These are phyloP conservation scores for Knufia fluminis DNA, from an alignment of 2,329 filamentous ascomycete species.

Conservation along the genomic window DNA sequence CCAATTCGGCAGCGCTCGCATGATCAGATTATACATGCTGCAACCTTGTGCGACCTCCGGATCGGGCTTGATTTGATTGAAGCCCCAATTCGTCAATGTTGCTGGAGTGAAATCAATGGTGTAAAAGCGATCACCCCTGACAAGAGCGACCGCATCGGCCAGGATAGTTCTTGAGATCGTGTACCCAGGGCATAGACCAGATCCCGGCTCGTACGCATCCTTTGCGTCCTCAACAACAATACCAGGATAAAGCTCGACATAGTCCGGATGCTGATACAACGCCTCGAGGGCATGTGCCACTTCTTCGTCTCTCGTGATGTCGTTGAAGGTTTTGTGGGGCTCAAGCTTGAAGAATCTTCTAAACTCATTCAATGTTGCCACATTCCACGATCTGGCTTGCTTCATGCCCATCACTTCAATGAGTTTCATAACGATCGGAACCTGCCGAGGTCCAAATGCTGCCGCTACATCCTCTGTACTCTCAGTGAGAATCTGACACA, in stretches of 20 bases:
- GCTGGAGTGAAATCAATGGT: conserved; percentile 38
- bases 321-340: conserved; percentile 47
- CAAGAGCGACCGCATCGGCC: conserved; percentile 39
- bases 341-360: conserved; percentile 53
- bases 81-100: conserved; percentile 40
- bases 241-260: conserved; percentile 62
- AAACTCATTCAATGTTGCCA: conserved; percentile 44
- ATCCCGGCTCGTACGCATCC: conserved; percentile 29
- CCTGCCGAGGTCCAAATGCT: conserved; percentile 60
- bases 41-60: conserved; percentile 39
- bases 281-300: conserved; percentile 48
- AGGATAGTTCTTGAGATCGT: conserved; percentile 37
- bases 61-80: conserved; percentile 31
- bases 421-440: conserved; percentile 61
- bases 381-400: conserved; percentile 60
- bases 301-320: conserved; percentile 50
- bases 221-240: conserved; percentile 42
- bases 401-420: conserved; percentile 73
- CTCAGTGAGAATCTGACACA: conserved; percentile 59
- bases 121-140: conserved; percentile 40
- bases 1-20: conserved; percentile 42
- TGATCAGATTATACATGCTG: conserved; percentile 44
- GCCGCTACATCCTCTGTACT: conserved; percentile 63
- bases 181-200: conserved; percentile 31
- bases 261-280: conserved; percentile 55